phyloP scores from a whole-genome alignment of 805 yeast species.

The Metschnikowia cubensis region DNA sequence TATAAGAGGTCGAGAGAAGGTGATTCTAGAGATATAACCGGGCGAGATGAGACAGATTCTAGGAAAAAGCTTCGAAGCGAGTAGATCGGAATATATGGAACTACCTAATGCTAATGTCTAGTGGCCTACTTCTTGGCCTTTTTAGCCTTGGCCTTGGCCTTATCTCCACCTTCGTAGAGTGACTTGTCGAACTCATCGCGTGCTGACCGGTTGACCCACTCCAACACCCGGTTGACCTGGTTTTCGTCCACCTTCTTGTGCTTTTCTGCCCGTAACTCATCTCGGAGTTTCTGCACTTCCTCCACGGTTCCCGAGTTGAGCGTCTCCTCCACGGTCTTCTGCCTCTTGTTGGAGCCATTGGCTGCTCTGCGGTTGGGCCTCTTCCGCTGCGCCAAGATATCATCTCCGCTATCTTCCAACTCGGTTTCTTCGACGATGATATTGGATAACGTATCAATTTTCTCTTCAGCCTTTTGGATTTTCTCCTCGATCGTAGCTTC shows the following conservation, averaged over 20 bases:
- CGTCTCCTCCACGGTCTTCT: slow-evolving; percentile 31
- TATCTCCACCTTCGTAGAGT: slow-evolving; percentile 55
- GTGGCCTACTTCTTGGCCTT: slow-evolving; percentile 16
- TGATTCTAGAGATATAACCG: too few species aligned
- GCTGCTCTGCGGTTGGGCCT: slow-evolving; percentile 28
- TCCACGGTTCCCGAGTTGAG: slow-evolving; percentile 25
- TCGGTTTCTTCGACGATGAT: slow-evolving; percentile 11
- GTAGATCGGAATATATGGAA: too few species aligned
- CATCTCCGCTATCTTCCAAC: slow-evolving; percentile 30
- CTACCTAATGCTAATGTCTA: slow-evolving; percentile 3
- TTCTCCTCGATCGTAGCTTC: slow-evolving; percentile 15
- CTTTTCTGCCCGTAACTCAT: slow-evolving; percentile 29
- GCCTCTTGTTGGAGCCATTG: slow-evolving; percentile 34
- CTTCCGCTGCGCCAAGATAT: slow-evolving; percentile 23
- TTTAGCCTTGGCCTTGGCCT: slow-evolving; percentile 19
- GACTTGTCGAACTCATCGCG: slow-evolving; percentile 46
- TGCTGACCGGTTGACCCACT: slow-evolving; percentile 63
- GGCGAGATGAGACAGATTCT: too few species aligned
- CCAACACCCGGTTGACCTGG: slow-evolving; percentile 44
- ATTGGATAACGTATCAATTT: slow-evolving; percentile 4
- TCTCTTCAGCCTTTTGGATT: slow-evolving; percentile 9
- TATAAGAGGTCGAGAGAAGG: too few species aligned
- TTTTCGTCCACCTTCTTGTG: slow-evolving; percentile 33
- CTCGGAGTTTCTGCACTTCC: slow-evolving; percentile 23
- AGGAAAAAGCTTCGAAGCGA: too few species aligned